Evolutionary conservation across 345 rosid genomes (phyloP).

Genomic region (Viola odorata): DNA sequence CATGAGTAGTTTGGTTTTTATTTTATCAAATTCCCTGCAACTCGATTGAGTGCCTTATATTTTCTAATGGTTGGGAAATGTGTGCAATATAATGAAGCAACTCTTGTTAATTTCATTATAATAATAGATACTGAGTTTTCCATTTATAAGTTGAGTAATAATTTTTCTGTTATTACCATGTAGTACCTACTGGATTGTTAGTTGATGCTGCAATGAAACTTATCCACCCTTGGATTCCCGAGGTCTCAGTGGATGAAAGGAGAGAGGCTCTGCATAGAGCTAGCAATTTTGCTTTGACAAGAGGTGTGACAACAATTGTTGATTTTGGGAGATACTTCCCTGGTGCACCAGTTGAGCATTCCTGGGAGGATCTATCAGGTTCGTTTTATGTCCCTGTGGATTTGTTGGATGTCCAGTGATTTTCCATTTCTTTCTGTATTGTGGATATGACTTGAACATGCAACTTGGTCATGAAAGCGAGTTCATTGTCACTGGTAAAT

Average conservation of each 20-base stretch:
- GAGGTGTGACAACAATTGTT: conserved; percentile 81
- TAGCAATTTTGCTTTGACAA: conserved; percentile 60
- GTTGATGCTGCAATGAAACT: conserved; percentile 87
- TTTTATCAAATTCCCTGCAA: background rate
- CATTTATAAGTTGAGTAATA: background rate
- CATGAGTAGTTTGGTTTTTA: background rate
- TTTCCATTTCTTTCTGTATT: background rate
- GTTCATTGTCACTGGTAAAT: no score
- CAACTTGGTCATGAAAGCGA: background rate
- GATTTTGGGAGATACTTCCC: conserved; percentile 87
- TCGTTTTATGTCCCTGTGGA: conserved; percentile 8
- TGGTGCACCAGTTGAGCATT: conserved; percentile 49
- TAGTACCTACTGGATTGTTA: conserved; percentile 81
- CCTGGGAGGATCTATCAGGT: conserved; percentile 96
- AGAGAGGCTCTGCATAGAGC: conserved; percentile 81
- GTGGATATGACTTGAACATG: background rate
- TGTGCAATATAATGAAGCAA: background rate
- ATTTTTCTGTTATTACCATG: conserved; percentile 5
- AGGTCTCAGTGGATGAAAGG: conserved; percentile 61
- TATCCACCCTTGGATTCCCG: conserved; percentile 47
- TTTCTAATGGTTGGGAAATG: background rate
- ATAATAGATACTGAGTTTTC: background rate
- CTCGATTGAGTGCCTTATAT: background rate
- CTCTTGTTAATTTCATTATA: background rate
- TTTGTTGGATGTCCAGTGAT: conserved; percentile 7